Conservation (phyloP, 73 alveolate genomes). For the Tetrahymena elliotti region DNA sequence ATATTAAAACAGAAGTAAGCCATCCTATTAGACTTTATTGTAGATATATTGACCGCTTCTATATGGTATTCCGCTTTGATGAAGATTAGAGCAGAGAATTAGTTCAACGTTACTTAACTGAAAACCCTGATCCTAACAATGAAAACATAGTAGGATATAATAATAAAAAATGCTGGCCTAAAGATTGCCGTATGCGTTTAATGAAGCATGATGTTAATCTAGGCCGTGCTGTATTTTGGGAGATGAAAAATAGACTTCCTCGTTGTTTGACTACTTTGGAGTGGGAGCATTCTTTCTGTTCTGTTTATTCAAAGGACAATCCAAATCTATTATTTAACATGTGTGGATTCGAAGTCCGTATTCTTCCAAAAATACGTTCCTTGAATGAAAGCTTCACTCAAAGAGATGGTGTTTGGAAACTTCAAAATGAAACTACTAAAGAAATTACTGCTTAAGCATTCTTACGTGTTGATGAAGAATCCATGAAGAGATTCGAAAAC, state of each 20-base stretch:
- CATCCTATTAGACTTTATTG: slow-evolving; percentile 99
- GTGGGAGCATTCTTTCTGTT: slow-evolving; percentile 99
- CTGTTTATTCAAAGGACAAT: slow-evolving; percentile 98
- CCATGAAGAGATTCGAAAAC: slow-evolving; percentile 95
- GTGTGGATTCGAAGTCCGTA: slow-evolving; percentile 99
- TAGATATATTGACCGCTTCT: slow-evolving; percentile 97
- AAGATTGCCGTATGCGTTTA: slow-evolving; percentile 99
- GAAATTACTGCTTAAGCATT: slow-evolving; percentile 99
- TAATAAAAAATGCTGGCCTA: slow-evolving; percentile 99
- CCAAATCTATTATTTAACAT: slow-evolving; percentile 98
- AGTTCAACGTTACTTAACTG: slow-evolving; percentile 97
- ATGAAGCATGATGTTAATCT: slow-evolving; percentile 99
- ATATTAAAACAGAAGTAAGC: slow-evolving; percentile 92
- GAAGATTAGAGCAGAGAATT: slow-evolving; percentile 98
- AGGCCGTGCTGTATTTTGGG: slow-evolving; percentile 99
- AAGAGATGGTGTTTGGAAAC: slow-evolving; percentile 99
- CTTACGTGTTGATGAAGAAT: slow-evolving; percentile 97
- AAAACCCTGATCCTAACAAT: slow-evolving; percentile 99
- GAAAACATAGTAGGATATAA: slow-evolving; percentile 98
- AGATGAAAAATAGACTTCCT: slow-evolving; percentile 98
- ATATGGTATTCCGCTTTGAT: slow-evolving; percentile 93
- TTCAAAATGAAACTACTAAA: slow-evolving; percentile 98
- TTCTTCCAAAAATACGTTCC: slow-evolving; percentile 93
- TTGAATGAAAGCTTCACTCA: slow-evolving; percentile 86
- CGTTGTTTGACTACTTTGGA: slow-evolving; percentile 95